Evolutionary conservation across 345 rosid species (phyloP).

Genomic region (Moringa oleifera): DNA sequence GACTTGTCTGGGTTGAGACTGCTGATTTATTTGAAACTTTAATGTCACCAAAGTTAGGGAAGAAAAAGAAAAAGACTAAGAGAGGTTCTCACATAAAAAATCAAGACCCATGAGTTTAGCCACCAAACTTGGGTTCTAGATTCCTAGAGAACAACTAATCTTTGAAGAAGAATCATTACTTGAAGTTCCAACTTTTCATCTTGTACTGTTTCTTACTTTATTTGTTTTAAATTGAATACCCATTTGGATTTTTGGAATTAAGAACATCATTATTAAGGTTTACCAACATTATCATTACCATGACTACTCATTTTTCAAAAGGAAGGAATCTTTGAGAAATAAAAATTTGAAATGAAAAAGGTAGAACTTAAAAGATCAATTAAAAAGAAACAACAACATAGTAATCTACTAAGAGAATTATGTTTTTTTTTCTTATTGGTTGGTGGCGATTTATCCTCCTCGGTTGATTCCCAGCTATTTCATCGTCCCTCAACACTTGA

Average conservation of each 20-base stretch:
- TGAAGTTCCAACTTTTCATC: slow-evolving; percentile 24
- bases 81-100: slow-evolving; percentile 53
- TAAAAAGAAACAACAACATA: neutral
- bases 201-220: slow-evolving; percentile 8
- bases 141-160: slow-evolving; percentile 56
- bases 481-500: slow-evolving; percentile 71
- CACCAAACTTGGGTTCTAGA: slow-evolving; percentile 75
- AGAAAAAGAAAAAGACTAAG: slow-evolving; percentile 32
- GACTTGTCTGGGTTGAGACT: slow-evolving; percentile 18
- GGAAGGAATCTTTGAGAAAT: slow-evolving; percentile 17
- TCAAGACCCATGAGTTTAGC: slow-evolving; percentile 98
- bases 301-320: slow-evolving; percentile 20
- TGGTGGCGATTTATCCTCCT: slow-evolving; percentile 34
- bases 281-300: slow-evolving; percentile 15
- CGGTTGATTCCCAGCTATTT: slow-evolving; percentile 80
- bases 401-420: slow-evolving; percentile 48
- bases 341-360: neutral
- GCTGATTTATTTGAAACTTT: slow-evolving; percentile 19
- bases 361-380: slow-evolving; percentile 21
- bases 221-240: slow-evolving; percentile 70
- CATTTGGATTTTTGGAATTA: slow-evolving; percentile 37
- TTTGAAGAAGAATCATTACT: slow-evolving; percentile 42
- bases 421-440: slow-evolving; percentile 29
- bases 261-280: neutral
- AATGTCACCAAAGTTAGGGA: slow-evolving; percentile 22